These are phyloP conservation scores for Venturia oleaginea DNA, from an alignment of 2,329 filamentous ascomycete species.

Conservation along the genomic window DNA sequence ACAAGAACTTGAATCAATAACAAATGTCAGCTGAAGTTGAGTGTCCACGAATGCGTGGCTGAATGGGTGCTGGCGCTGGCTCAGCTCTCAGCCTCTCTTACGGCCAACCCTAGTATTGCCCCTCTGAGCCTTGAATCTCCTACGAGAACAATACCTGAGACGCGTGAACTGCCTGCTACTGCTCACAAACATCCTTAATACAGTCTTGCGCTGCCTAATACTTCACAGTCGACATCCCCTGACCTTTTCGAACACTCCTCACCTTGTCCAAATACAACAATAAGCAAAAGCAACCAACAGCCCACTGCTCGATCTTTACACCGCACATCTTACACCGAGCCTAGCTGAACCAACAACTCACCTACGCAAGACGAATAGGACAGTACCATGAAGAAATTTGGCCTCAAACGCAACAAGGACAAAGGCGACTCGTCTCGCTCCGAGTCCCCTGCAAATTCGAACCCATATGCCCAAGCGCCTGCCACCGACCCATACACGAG, in stretches of 20 bases:
- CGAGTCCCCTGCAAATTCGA: constrained; percentile 27
- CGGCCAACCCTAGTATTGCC: not conserved
- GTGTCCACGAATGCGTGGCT: not conserved
- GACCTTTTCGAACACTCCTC: not conserved
- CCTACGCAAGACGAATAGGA: constrained; percentile 16
- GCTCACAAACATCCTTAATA: not conserved
- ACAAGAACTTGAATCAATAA: not conserved
- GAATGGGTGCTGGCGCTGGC: not conserved
- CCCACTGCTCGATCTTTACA: not conserved
- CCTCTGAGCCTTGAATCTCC: constrained; percentile 5
- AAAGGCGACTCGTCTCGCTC: constrained; percentile 47
- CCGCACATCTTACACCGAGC: constrained; percentile 8
- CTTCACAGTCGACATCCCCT: not conserved
- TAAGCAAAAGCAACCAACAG: constrained; percentile 2
- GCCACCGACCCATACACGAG: constrained; percentile 45
- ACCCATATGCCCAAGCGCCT: constrained; percentile 48
- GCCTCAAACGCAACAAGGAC: constrained; percentile 32
- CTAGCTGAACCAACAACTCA: not conserved
- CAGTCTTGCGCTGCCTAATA: not conserved
- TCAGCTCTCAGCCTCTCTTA: not conserved
- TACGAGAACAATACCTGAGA: not conserved
- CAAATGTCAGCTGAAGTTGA: not conserved
- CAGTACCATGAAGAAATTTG: constrained; percentile 35
- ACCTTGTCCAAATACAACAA: not conserved
- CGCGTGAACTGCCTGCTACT: not conserved